A percentile compares a stretch with the other conserved stretches of the same genome.
phyloP scores from a whole-genome alignment of 805 yeast species.

The Brettanomyces nanus region DNA sequence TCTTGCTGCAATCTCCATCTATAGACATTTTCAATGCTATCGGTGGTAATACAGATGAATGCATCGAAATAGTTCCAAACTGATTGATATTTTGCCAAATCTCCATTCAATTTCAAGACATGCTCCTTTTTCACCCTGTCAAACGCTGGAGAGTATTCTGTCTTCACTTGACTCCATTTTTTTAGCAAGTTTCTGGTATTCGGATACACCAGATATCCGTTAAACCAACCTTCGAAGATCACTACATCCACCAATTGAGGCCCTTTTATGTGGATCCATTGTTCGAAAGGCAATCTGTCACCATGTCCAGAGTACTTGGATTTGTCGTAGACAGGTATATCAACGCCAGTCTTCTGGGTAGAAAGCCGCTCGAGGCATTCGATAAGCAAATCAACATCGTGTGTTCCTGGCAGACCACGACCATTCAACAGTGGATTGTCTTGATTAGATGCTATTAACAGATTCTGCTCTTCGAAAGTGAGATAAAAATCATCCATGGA shows the following conservation, averaged over 20 bases:
- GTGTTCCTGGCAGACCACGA: slow-evolving; percentile 92
- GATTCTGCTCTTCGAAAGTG: slow-evolving; percentile 51
- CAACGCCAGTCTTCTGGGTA: slow-evolving; percentile 20
- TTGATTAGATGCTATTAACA: slow-evolving; percentile 30
- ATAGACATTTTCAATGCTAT: slow-evolving; percentile 53
- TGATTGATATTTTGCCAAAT: slow-evolving; percentile 39
- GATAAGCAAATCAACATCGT: slow-evolving; percentile 49
- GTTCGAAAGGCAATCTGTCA: slow-evolving; percentile 43
- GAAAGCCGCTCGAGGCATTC: slow-evolving; percentile 28
- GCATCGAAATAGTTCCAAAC: slow-evolving; percentile 53
- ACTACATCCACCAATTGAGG: slow-evolving; percentile 49
- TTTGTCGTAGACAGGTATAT: slow-evolving; percentile 72
- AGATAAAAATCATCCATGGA: slow-evolving; percentile 87
- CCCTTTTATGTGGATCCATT: slow-evolving; percentile 29
- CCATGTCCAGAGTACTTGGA: slow-evolving; percentile 67
- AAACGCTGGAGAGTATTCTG: slow-evolving; percentile 11
- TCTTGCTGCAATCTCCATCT: slow-evolving; percentile 78
- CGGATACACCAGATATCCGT: slow-evolving; percentile 53
- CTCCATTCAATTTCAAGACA: slow-evolving; percentile 39
- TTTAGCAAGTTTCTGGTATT: slow-evolving; percentile 20
- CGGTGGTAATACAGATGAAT: slow-evolving; percentile 57
- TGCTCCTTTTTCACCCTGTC: slow-evolving; percentile 12
- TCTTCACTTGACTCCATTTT: slow-evolving; percentile 21
- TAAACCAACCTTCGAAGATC: slow-evolving; percentile 91
- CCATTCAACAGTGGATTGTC: slow-evolving; percentile 48